Evolutionary conservation across 257 asterid species (phyloP).

Genomic region (Capsicum pubescens): DNA sequence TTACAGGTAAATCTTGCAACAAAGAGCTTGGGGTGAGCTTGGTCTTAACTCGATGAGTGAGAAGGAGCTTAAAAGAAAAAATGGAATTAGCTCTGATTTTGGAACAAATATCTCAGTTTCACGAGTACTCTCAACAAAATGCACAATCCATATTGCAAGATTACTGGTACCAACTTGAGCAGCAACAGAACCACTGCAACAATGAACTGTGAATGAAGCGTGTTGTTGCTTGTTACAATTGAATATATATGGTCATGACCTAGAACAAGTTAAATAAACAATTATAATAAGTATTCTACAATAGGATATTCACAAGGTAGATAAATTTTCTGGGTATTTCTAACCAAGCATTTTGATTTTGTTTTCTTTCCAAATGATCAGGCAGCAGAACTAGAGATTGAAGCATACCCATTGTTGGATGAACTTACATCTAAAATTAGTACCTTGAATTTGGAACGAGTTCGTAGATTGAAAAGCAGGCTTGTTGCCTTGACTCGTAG

Average conservation of each 20-base stretch:
- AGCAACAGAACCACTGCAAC: neutral
- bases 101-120: neutral
- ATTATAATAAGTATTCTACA: neutral
- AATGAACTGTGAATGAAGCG: neutral
- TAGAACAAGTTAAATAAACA: conserved; percentile 17
- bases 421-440: conserved; percentile 98
- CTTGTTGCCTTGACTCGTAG: conserved; percentile 96
- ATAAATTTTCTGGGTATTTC: neutral
- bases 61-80: neutral
- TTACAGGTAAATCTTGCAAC: neutral
- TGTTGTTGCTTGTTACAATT: neutral
- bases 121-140: neutral
- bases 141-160: neutral
- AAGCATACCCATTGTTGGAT: conserved; percentile 96
- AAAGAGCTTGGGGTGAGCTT: neutral
- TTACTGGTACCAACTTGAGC: neutral
- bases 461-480: conserved; percentile 93
- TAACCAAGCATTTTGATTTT: neutral
- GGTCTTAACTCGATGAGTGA: neutral
- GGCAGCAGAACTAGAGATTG: conserved; percentile 98
- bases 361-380: conserved; percentile 41
- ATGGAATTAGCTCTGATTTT: neutral
- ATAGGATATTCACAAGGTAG: neutral
- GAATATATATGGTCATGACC: neutral
- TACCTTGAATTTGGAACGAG: conserved; percentile 91